Evolutionary conservation across 2,329 filamentous ascomycete species (phyloP).

Genomic region (Calonectria pteridis): DNA sequence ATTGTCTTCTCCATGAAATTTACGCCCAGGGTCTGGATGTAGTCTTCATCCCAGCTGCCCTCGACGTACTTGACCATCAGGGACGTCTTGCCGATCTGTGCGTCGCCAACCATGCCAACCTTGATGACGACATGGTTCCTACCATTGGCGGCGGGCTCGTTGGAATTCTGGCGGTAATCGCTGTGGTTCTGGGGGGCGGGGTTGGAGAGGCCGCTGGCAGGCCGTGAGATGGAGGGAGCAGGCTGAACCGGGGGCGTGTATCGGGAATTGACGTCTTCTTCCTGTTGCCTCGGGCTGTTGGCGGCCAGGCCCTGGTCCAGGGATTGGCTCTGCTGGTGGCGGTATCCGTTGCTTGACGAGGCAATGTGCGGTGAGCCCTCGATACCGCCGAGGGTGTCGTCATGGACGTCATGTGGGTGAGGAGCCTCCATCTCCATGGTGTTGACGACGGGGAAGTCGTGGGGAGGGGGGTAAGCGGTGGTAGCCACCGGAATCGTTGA

Average conservation of each 20-base stretch:
- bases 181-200: constrained; percentile 53
- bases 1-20: constrained; percentile 99
- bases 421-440: constrained; percentile 60
- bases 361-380: constrained; percentile 60
- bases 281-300: constrained; percentile 52
- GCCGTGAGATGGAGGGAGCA: constrained; percentile 63
- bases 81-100: constrained; percentile 98
- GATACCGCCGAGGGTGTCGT: constrained; percentile 64
- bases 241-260: constrained; percentile 63
- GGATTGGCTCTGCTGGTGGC: constrained; percentile 62
- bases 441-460: constrained; percentile 58
- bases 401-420: constrained; percentile 51
- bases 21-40: constrained; percentile 97
- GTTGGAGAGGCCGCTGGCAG: constrained; percentile 67
- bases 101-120: constrained; percentile 99
- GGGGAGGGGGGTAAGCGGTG: constrained; percentile 34
- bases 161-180: constrained; percentile 59
- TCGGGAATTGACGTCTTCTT: constrained; percentile 57
- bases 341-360: constrained; percentile 51
- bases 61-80: constrained; percentile 99
- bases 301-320: constrained; percentile 62
- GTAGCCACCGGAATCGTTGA: constrained; percentile 40
- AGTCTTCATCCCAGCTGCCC: constrained; percentile 99
- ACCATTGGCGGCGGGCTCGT: constrained; percentile 57
- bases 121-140: constrained; percentile 93